Base-by-base conservation (phyloP, 2,329 filamentous ascomycete species). In the Monosporascus sp. region DNA sequence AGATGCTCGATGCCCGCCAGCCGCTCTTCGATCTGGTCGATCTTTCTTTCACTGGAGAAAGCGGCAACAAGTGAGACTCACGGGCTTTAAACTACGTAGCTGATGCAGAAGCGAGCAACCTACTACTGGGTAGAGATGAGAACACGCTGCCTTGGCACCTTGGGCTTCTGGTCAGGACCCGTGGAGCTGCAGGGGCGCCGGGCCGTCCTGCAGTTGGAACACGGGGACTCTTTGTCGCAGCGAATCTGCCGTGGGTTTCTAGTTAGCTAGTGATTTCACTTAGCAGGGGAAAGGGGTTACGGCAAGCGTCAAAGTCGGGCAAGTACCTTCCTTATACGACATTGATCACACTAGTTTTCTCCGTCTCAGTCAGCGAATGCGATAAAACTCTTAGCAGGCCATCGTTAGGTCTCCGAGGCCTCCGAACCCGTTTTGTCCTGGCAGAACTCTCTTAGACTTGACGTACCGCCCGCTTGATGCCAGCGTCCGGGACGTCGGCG, bases 21-120 rank as follows among this genome's bases (percentile, higher is more conserved):
- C 7, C 65, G 64, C 20, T 58, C 51, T 49, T 67, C 67, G 28
- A 69, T 64, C 8, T 59, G 55, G 50, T 67, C 65, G 38, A 79
- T 56, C 24, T 56, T 56, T 11, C 49, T 51, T 37, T 56, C 54
- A 40, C 54, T 56, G 40, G 5, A 51, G 9, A 14, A n/a, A 44
- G 9, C 41, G 9, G 18, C n/a, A 20, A 3, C 18, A 9, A 3
- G 41, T n/a, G 9, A 44, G 17, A 17, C n/a, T 44, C n/a, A n/a
- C 8, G 18, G 18, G 41, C 8, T 9, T 9, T 4, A n/a, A n/a
- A 44, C 5, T 5, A 14, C n/a, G 41, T 44, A 44, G 3, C 41
- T n/a, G n/a, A 22, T 8, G 41, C n/a, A 3, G 17, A 20, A 15
- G 41, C 24, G 9, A 44, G 41, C 18, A 6, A 44, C 41, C 24